Base-by-base conservation (phyloP, 164 flowering plant species). In the Warburgia ugandensis region DNA sequence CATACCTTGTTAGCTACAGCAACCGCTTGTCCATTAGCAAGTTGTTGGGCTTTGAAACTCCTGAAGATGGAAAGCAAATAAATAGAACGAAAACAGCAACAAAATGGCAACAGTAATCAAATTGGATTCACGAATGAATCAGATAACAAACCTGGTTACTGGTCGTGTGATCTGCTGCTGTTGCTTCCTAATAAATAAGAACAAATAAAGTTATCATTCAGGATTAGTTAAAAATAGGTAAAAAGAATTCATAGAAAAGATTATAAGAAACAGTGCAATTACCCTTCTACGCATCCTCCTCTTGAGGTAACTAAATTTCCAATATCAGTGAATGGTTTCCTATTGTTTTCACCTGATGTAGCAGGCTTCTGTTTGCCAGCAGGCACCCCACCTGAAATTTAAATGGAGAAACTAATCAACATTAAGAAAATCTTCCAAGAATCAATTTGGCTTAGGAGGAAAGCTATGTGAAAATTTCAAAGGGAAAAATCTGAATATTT, bases 11-110 rank as follows among this genome's bases (percentile, higher is more conserved):
- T 72, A 14, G 75, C 77, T 32, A 67, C 78, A 28, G 70, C 77
- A 2, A 75, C 80, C 3, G 73, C 81, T 62, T 82, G 90, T 16
- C 88, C 95, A 50, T 86, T 86, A 8, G 95, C 94, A 1, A 86
- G 76, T 39, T 86, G 64, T 63, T 84, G 91, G 0, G 88, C 94
- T 31, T 86, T 64, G 63, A 87, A 91, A 52, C 92, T 78, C 71
- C n/a, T 86, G 46, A 95, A 85, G 7, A 80, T 60, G 13, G 96
- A 0, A 33, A 7, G 11, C 16, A 45, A 22, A 27, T 25, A 19
- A 26, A 26, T 26, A 6, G 6, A 45, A 14, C n/a, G n/a, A n/a
- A 25, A 16, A 45, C n/a, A 3, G n/a, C 1, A 38, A 3, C 9
- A 11, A 4, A 8, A 16, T 39, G n/a, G 8, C 2, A 4, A 50